Evolutionary conservation across 345 rosid species (phyloP), one percentile per base, ranked within the genome.

Genomic region (Sisymbrium altissimum): DNA sequence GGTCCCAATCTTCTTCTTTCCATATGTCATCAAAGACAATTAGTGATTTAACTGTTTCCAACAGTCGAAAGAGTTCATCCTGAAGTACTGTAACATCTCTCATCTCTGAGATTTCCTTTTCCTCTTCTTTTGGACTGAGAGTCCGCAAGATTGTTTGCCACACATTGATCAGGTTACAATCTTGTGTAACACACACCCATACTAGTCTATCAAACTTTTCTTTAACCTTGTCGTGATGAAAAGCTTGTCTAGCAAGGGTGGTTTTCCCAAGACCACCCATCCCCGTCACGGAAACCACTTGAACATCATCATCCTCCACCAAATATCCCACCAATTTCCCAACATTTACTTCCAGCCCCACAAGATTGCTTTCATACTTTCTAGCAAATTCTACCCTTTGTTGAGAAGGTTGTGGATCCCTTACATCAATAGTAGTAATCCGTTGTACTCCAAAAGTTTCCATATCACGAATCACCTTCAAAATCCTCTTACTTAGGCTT

Each of bases 261-360:
- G 85, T 86, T 68, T 82, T 86, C 5, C 86, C 87, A 3, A 82
- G 66, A 9, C 87, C 90, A 0, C 86, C 84, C 87, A 83, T 82
- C 9, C 88, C 88, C 1, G 76, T 66, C 4, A 86, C 64, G 0
- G 81, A 64, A 19, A 83, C 68, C 12, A 76, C 66, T 12, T 50
- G 39, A 40, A 23, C 9, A 0, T 56, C 0, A 43, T 38, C 63
- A 2, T 23, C 35, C 12, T 0, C 33, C 46, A 81, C 46, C 46
- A 43, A 32, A 38, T 73, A 6, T 3, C 43, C 50, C 33, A 81
- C 81, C 48, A 86, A 14, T 0, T 4, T 17, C 3, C 49, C 0
- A 1, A 75, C 36, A 41, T 71, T 75, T 6, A 56, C 71, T 25
- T 77, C 83, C 14, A 75, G 72, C 13, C 88, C 90, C 48, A 84